Base-by-base conservation (phyloP, 345 rosid genomes). In the Nasturtium officinale region DNA sequence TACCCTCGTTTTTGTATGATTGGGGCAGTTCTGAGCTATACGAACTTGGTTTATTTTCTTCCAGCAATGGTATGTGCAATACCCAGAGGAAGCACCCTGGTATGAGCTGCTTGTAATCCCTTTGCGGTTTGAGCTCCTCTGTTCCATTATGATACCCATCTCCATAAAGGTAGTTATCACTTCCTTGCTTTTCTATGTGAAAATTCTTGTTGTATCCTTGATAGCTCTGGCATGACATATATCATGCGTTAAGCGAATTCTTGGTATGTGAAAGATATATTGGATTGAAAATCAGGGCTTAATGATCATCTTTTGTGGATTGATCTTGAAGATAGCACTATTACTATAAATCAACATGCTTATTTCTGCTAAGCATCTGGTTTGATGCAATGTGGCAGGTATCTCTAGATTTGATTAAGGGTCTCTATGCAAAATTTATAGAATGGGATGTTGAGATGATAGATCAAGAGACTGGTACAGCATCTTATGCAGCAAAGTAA, bases 81-180 rank as follows among this genome's bases (percentile, higher is more conserved):
- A 95, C 77, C 99, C 98, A 38, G 75, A 83, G 65, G 90, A 91
- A 77, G 94, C 90, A 61, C 99, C 96, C 26, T 95, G 99, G 99
- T 95, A 90, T 79, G 98, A 95, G 73, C 83, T 91, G 38, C 76
- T 95, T 83, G 84, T 95, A 72, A 95, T 95, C 65, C 99, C 98
- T 65, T 80, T 95, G 60, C 88, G 99, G 83, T 95, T 95, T 79
- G 98, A 95, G 85, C 96, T 95, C 65, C 89, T 95, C 28, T 95
- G 99, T 79, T 95, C 99, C 78, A 95, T 95, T 79, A 95, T 95
- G 98, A 95, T 95, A 80, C 99, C 99, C 45, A 95, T 95, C 70
- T 95, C 99, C 46, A 85, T 95, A 40, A 95, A 95, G 96, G 99
- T 86, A 85, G 20, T 28, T 47, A 20, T 65, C 9, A 56, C 17